Evolutionary conservation across 2,329 filamentous ascomycete genomes (phyloP), one percentile per base, ranked within the genome.

Genomic region (Intubia oerlemansii): DNA sequence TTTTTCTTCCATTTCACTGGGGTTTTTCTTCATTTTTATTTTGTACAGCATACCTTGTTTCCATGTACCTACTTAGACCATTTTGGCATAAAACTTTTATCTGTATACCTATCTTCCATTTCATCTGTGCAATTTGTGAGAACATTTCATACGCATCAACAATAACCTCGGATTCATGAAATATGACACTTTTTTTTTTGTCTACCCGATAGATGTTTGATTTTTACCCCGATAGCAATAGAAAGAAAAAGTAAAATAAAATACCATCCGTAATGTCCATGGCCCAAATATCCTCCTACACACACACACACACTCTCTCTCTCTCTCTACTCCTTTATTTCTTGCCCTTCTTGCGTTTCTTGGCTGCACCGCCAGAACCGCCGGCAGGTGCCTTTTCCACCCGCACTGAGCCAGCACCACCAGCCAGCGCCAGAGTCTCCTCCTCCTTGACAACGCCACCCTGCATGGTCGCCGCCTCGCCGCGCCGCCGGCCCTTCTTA

Each of bases 361-460:
- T 46, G 36, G 44, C 44, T 6, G 31, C 38, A 5, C 32, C 35
- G 2, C 36, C 7, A 33, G 36, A 8, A 35, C 35, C n/a, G n/a
- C n/a, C n/a, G n/a, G 31, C 29, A 14, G 31, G 28, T 11, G 65
- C 58, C 50, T 66, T 71, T 45, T 74, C 67, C 22, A 73, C 66
- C 47, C 66, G 71, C 33, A 72, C 64, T 5, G 54, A 59, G 10
- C 66, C 67, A 2, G 65, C 67, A 5, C 68, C 68, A 17, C 68
- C 67, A 3, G 66, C 66, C 10, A 74, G 51, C 38, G 66, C 68
- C 38, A 69, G 54, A 33, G 57, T 75, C 57, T 62, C 69, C 46
- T 77, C 74, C 37, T 84, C 79, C 41, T 62, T 71, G 14, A 81
- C 77, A 10, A 74, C 54, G 27, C 84, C 85, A 35, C 88, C 88